Conservation (phyloP, 73 alveolate species). For the Effrenium voratum region DNA sequence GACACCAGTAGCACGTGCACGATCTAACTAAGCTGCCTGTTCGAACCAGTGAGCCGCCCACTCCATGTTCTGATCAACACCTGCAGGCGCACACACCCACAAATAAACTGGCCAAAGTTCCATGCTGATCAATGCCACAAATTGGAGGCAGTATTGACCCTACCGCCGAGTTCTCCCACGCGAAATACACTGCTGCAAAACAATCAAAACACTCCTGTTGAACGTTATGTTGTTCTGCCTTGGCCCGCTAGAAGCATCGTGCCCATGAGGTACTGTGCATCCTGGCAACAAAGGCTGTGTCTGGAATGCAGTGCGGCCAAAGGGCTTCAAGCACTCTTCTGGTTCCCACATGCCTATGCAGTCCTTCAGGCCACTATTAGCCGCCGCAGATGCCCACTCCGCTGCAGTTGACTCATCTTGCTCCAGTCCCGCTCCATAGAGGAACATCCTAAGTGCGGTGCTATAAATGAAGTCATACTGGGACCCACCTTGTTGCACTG, state of each 20-base stretch:
- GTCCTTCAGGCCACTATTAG: conserved; percentile 82
- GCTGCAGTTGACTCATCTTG: conserved; percentile 76
- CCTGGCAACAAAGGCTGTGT: not conserved
- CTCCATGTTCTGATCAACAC: conserved; percentile 86
- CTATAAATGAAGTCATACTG: too few species aligned
- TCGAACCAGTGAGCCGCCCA: conserved; percentile 92
- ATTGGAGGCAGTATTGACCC: too few species aligned
- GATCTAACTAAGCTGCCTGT: not conserved
- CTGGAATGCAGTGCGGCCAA: not conserved
- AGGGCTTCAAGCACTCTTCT: not conserved
- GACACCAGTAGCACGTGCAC: not conserved
- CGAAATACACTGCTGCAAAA: not conserved
- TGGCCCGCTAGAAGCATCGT: conserved; percentile 88
- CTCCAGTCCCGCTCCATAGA: conserved; percentile 75
- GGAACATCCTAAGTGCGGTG: conserved; percentile 94
- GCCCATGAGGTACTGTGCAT: conserved; percentile 85
- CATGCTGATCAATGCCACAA: too few species aligned
- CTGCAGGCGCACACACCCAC: conserved; percentile 1
- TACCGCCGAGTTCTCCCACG: not conserved
- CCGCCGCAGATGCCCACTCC: conserved; percentile 86
- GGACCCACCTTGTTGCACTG: too few species aligned
- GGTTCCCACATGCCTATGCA: not conserved
- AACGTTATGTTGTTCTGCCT: not conserved
- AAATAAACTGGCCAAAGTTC: too few species aligned
- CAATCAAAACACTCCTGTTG: not conserved